Percentiles rank a stretch among this genome's conserved stretches.
Evolutionary conservation across 768 basidiomycete genomes (phyloP).

Genomic region (Naganishia vishniacii): DNA sequence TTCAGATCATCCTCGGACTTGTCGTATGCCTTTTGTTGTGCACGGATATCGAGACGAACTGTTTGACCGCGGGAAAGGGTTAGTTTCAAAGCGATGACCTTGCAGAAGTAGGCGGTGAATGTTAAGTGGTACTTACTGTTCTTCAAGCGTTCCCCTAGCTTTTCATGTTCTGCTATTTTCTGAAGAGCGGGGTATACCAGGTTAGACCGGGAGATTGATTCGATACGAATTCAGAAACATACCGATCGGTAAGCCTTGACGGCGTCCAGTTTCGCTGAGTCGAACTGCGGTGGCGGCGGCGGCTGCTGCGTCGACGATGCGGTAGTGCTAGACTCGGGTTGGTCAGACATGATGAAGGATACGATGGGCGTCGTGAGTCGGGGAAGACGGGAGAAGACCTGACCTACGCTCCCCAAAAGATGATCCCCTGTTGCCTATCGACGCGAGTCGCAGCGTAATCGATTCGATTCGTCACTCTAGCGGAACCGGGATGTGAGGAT

Average conservation of each 20-base stretch:
- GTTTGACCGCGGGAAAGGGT: not conserved
- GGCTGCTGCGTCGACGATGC: conserved; percentile 7
- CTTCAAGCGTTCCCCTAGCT: conserved; percentile 79
- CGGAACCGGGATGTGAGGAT: no score
- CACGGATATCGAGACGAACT: conserved; percentile 89
- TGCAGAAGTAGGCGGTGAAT: not conserved
- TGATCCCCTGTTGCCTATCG: no score
- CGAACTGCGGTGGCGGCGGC: conserved; percentile 17
- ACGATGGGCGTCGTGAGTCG: not conserved
- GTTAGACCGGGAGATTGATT: not conserved
- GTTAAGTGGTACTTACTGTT: conserved; percentile 66
- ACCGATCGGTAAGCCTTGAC: conserved; percentile 49
- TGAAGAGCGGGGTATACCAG: conserved; percentile 44
- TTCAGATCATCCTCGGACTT: conserved; percentile 99
- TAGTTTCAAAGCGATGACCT: no score
- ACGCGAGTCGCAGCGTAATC: no score
- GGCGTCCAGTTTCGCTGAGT: conserved; percentile 44
- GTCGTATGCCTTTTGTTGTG: conserved; percentile 78
- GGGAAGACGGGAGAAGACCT: not conserved
- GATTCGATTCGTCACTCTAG: no score
- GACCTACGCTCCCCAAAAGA: no score
- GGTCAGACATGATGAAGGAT: conserved; percentile 7
- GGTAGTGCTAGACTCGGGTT: conserved; percentile 4
- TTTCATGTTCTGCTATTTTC: conserved; percentile 94
- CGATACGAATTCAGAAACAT: no score